Conservation (phyloP, 2,329 filamentous ascomycete genomes). For the Fusarium palustre region DNA sequence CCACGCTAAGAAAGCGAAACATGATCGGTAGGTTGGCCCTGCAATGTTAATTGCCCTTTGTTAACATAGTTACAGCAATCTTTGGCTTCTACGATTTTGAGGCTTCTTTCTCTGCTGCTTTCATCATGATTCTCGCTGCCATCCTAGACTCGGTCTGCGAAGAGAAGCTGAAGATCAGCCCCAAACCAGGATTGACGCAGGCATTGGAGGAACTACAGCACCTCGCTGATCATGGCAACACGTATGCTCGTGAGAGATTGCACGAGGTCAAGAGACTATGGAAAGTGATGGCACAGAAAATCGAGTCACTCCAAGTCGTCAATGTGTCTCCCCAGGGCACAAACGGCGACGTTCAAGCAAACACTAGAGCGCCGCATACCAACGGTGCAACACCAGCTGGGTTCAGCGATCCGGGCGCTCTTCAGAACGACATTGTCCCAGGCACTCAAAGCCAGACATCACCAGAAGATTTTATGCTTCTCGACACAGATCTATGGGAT, state of each 20-base stretch:
- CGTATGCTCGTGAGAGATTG: constrained; percentile 43
- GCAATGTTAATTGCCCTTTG: fast-evolving
- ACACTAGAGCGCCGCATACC: background rate
- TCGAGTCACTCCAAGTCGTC: constrained; percentile 42
- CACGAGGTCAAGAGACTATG: constrained; percentile 43
- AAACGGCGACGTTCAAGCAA: constrained; percentile 3
- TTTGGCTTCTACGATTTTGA: constrained; percentile 47
- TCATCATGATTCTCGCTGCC: constrained; percentile 46
- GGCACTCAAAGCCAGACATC: constrained; percentile 30
- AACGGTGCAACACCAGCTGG: constrained; percentile 23
- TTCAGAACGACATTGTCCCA: constrained; percentile 2
- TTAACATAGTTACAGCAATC: constrained; percentile 29
- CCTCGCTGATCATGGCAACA: constrained; percentile 45
- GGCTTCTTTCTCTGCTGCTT: constrained; percentile 45
- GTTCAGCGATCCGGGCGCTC: constrained; percentile 4
- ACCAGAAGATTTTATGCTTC: constrained; percentile 38
- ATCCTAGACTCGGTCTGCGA: constrained; percentile 46
- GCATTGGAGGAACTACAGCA: constrained; percentile 48
- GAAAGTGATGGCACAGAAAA: constrained; percentile 45
- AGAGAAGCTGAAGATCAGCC: constrained; percentile 42
- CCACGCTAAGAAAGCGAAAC: constrained; percentile 47
- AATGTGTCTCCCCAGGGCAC: constrained; percentile 40
- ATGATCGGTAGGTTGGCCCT: constrained; percentile 41
- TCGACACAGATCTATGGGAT: constrained; percentile 45
- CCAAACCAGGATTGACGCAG: constrained; percentile 43